Evolutionary conservation across 345 rosid species (phyloP), one percentile per base, ranked within the genome.

Genomic region (Lumnitzera racemosa): DNA sequence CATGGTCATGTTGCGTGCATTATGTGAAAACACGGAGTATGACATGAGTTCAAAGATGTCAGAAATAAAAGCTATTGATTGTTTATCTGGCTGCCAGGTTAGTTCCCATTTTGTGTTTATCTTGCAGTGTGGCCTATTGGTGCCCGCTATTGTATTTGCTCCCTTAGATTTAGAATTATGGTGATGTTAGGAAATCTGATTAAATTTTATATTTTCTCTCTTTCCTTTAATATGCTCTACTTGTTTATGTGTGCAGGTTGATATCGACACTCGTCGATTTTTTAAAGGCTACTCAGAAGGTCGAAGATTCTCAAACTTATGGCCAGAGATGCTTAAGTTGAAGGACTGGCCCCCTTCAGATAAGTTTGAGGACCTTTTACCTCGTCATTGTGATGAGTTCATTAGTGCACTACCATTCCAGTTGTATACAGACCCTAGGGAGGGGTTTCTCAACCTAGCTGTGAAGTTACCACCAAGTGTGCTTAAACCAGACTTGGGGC

Each of bases 291-390:
- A 92, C 67, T 64, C 15, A 5, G 75, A 81, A 69, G 98, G 98
- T 58, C 86, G 96, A 76, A 75, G 56, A 8, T 92, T 85, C 65
- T 4, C 9, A 0, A 89, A 89, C 80, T 79, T 78, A 47, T 92
- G 98, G 98, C 98, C 97, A 8, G 82, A 80, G 80, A 90, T 92
- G 95, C 78, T 92, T 62, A 92, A 92, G 82, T 80, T 92, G 11
- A 92, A 92, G 67, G 98, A 92, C 66, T 92, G 97, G 98, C 98
- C 98, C 55, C 98, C 98, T 59, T 85, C 94, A 0, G 84, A 92
- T 70, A 84, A 80, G 62, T 90, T 92, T 61, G 96, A 92, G 66
- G 84, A 87, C 57, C 74, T 83, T 64, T 71, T 92, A 73, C 98
- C 96, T 9, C 91, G 97, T 61, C 97, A 92, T 58, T 89, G 85